phyloP scores from a whole-genome alignment of 208 protist species.

The Naegleria gruberi region DNA sequence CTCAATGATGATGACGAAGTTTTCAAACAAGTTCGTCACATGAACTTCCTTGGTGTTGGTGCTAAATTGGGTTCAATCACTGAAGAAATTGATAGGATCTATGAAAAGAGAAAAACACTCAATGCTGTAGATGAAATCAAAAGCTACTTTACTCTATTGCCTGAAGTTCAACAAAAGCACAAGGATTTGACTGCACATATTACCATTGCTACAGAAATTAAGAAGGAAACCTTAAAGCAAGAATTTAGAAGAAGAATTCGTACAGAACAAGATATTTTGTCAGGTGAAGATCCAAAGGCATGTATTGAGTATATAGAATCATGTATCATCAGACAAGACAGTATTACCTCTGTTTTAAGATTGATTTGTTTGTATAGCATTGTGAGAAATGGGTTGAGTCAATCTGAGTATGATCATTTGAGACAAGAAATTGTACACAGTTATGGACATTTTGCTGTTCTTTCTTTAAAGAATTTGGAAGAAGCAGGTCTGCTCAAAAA shows the following conservation, averaged over 20 bases:
- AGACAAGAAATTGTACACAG: not conserved
- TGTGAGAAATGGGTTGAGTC: not conserved
- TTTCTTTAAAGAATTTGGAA: conserved; percentile 22
- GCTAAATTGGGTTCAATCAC: not conserved
- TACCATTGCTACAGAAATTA: conserved; percentile 17
- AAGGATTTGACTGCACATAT: conserved; percentile 9
- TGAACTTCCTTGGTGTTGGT: conserved; percentile 10
- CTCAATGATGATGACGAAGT: conserved; percentile 19
- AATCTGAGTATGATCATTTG: conserved; percentile 18
- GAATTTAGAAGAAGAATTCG: not conserved
- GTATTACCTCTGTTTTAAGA: not conserved
- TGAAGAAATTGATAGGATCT: conserved; percentile 12
- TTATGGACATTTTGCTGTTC: not conserved
- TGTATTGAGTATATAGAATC: conserved; percentile 20
- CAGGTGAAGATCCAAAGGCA: not conserved
- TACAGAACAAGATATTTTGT: conserved; percentile 21
- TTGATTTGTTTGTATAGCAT: conserved; percentile 16
- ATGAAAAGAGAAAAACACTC: conserved; percentile 13
- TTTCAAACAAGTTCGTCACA: conserved; percentile 18
- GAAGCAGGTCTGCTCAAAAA: not conserved
- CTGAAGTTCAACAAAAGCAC: conserved; percentile 24
- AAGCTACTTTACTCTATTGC: not conserved
- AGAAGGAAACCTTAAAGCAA: not conserved
- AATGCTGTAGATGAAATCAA: not conserved
- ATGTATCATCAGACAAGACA: conserved; percentile 14